Evolutionary conservation across 2,329 filamentous ascomycete genomes (phyloP), one percentile per base, ranked within the genome.

Genomic region (Shiraia sp.): DNA sequence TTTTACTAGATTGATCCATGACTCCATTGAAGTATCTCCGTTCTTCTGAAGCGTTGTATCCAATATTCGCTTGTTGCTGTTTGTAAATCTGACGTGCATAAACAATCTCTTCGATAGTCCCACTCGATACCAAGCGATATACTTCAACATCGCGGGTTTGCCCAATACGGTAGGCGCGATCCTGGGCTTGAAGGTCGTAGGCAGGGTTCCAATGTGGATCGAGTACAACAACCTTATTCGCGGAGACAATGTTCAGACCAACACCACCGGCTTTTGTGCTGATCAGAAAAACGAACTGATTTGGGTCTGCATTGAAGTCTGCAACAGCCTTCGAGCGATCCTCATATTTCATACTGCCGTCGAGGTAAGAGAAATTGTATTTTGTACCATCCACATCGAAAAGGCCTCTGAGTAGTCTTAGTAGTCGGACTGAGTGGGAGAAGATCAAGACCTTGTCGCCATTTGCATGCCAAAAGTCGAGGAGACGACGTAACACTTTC

Each of bases 81-180:
- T 99, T 99, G 78, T 99, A 99, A 27, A 99, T 93, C 61, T 99
- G 93, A 6, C 93, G 81, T 0, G 92, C 93, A 59, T 99, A 99
- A 6, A 97, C 90, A 39, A 96, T 93, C 68, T 99, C 93, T 64
- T 99, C 93, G 12, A 99, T 90, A 0, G 93, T 97, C 1, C 93
- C 93, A 1, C 88, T 84, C 2, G 88, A 92, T 13, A 99, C 83
- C 1, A 99, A 80, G 3, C 93, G 85, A 66, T 96, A 97, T 1
- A 97, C 92, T 64, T 99, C 93, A 0, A 99, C 93, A 61, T 97
- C 90, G 14, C 93, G 80, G 0, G 82, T 83, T 69, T 99, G 93
- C 0, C 93, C 93, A 50, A 99, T 97, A 36, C 93, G 86, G 65
- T 99, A 97, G 2, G 93, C 93, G 36, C 93, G 83, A 63, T 99